A percentile compares a stretch with the other conserved stretches of the same genome.
Conservation (phyloP, 164 flowering plant genomes). For the Tetracentron sinense region DNA sequence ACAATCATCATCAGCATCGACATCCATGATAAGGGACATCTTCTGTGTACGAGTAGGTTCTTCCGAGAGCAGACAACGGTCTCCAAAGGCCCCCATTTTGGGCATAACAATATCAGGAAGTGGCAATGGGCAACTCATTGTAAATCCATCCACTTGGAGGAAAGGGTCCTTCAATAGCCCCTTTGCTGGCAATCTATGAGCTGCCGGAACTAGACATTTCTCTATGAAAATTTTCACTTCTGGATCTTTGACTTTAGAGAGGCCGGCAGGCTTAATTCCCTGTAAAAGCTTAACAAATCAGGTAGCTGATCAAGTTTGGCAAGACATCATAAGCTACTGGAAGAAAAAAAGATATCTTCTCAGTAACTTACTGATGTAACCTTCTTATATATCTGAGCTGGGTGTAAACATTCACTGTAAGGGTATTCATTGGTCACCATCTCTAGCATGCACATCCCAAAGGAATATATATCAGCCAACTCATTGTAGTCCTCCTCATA, state of each 20-base stretch:
- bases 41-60: constrained; percentile 22
- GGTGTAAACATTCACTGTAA: constrained; percentile 56
- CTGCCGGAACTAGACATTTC: constrained; percentile 55
- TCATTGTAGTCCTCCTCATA: constrained; percentile 67
- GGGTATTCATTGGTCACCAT: constrained; percentile 73
- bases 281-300: constrained; percentile 21
- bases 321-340: not conserved
- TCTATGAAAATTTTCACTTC: constrained; percentile 50
- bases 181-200: constrained; percentile 47
- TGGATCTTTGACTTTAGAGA: constrained; percentile 44
- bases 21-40: constrained; percentile 54
- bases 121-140: constrained; percentile 22
- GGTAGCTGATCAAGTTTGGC: not conserved
- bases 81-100: constrained; percentile 35
- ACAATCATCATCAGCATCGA: constrained; percentile 43
- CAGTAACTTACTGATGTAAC: constrained; percentile 49
- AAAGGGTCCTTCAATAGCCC: constrained; percentile 64
- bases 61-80: constrained; percentile 44
- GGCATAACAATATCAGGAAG: constrained; percentile 44
- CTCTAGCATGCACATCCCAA: constrained; percentile 77
- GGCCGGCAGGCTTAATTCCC: constrained; percentile 69
- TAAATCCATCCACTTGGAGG: constrained; percentile 40
- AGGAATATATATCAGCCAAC: constrained; percentile 63
- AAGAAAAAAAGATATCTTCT: not conserved
- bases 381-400: constrained; percentile 66